Evolutionary conservation across 1,284 basidiomycete species (phyloP), one percentile per base, ranked within the genome.

Genomic region (Sutorius eximius): DNA sequence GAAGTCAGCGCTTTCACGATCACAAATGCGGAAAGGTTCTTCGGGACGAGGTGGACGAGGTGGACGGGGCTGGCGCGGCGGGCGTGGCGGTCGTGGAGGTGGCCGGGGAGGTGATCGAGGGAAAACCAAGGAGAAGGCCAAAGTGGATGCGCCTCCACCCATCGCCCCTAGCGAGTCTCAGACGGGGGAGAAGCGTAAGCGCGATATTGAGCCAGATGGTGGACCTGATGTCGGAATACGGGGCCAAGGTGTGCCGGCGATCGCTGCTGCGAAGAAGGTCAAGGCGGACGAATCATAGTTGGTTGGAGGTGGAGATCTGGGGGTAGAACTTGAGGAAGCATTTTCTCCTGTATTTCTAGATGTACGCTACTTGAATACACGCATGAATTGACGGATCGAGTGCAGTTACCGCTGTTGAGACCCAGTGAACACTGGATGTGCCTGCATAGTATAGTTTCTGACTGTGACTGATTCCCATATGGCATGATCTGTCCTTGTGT

Each of bases 181-280:
- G 57, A 64, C 71, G 0, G 87, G 86, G 22, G 86, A 87, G 61
- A 90, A 90, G 75, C 76, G 88, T 57, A 90, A 89, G 69, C 80
- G 87, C 27, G 83, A 78, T 2, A 75, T 88, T 0, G 88, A 90
- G 65, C 87, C 87, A 1, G 88, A 89, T 62, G 88, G 88, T 59
- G 87, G 84, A 0, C 80, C 83, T 3, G 79, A 86, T 61, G 75
- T 78, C 27, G 87, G 87, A 13, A 66, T 82, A 10, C 78, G 87
- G 16, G 86, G 86, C 0, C 77, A 73, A n/a, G 75, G 72, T 30
- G 83, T 85, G 7, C 87, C 87, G 9, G 56, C 73, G 3, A 72
- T 89, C 44, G 75, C 78, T 53, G 71, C 73, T 20, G 67, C 70
- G 49, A 90, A 89, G 66, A 89, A 86, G 73, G 72, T 70, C 27